phyloP scores from a whole-genome alignment of 768 basidiomycete species.

The Boletales sp. region DNA sequence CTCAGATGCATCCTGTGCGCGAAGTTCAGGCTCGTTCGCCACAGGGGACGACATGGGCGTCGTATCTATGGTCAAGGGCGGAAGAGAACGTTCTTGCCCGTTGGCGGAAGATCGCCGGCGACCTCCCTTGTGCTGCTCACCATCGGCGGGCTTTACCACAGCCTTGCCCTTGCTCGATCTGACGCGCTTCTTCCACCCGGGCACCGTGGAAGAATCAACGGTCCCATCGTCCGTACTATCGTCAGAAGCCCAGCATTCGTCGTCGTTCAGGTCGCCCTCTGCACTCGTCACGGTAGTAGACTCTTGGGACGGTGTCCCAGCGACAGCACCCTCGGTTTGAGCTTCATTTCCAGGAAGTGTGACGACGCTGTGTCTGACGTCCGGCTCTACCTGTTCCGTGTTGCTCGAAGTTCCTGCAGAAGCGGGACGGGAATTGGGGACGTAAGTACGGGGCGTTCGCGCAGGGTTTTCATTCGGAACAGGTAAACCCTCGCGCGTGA shows the following conservation, averaged over 20 bases:
- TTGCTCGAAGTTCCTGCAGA: constrained; percentile 20
- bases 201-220: constrained; percentile 6
- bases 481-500: constrained; percentile 9
- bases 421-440: constrained; percentile 15
- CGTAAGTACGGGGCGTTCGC: constrained; percentile 6
- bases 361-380: constrained; percentile 14
- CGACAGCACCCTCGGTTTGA: constrained; percentile 3
- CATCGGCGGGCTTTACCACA: background rate
- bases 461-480: background rate
- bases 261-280: constrained; percentile 36
- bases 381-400: constrained; percentile 20
- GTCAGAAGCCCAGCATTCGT: constrained; percentile 68
- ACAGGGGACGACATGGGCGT: background rate
- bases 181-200: constrained; percentile 22
- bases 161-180: constrained; percentile 22
- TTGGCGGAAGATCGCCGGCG: constrained; percentile 12
- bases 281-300: background rate
- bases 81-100: constrained; percentile 10
- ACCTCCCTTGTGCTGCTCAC: constrained; percentile 5
- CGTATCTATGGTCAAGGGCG: background rate
- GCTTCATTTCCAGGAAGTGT: constrained; percentile 10
- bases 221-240: constrained; percentile 29
- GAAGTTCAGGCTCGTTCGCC: constrained; percentile 6
- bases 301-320: constrained; percentile 3
- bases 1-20: constrained; percentile 1